Base-by-base conservation (phyloP, 2,329 filamentous ascomycete species). In the Alternaria hordeiaustralica region DNA sequence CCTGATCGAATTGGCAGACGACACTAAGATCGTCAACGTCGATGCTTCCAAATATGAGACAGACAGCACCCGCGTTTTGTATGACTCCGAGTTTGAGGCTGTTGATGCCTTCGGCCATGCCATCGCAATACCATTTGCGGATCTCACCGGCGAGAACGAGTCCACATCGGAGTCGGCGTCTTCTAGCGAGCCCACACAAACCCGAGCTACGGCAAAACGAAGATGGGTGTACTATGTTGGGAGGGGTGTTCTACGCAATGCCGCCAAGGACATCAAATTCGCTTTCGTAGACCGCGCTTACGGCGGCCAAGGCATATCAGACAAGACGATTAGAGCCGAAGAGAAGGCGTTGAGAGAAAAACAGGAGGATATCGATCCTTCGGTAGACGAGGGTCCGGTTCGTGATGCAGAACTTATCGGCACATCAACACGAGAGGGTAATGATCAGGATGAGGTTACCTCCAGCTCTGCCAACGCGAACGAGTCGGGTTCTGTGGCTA, bases 151-250 rank as follows among this genome's bases (percentile, higher is more conserved):
- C 21, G 78, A 79, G 3, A 76, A 81, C 25, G 79, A 76, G 33
- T 66, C 75, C 7, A 60, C 69, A 33, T 60, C 70, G 9, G 71
- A 68, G 8, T 60, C 70, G 6, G 44, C 56, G 3, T 67, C 70
- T 10, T 70, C 71, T 2, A 51, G 64, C 5, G 55, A 73, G 28
- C 66, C 77, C 25, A 76, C 79, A 5, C 84, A 86, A 73, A 80
- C 83, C 64, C 80, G 84, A 25, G 72, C 75, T 23, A 75, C 79
- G 5, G 83, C 83, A 3, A 77, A 82, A 55, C 71, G 77, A 36
- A 89, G 87, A 70, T 91, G 89, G 89, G 87, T 83, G 5, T 79
- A 87, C 58, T 86, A 86, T 58, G 86, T 90, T 15, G 87, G 85
- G 1, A 82, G 88, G 59, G 87, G 88, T 1, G 69, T 91, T 2